Conservation (phyloP, 1,284 basidiomycete species). For the Marasmius sp. region DNA sequence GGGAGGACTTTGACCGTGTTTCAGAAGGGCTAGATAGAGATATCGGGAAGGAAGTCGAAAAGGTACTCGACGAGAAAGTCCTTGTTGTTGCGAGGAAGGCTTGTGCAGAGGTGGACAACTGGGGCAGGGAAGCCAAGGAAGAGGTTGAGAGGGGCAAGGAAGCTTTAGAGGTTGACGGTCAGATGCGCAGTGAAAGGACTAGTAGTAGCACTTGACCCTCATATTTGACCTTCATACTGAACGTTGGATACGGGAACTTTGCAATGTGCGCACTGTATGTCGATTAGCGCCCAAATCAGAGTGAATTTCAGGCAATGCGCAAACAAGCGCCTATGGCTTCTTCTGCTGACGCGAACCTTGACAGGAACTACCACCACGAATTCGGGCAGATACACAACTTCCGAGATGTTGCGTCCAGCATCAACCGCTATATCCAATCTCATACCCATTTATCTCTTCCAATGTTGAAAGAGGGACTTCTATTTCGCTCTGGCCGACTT, state of each 20-base stretch:
- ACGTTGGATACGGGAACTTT: too few species aligned
- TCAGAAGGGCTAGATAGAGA: slow-evolving; percentile 73
- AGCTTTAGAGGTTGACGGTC: slow-evolving; percentile 24
- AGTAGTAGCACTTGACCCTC: background rate
- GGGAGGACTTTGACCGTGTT: slow-evolving; percentile 71
- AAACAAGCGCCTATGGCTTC: background rate
- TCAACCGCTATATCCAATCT: slow-evolving; percentile 7
- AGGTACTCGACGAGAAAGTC: slow-evolving; percentile 47
- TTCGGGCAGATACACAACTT: slow-evolving; percentile 20
- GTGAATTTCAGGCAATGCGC: background rate
- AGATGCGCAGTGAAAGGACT: background rate
- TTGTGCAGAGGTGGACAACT: slow-evolving; percentile 43
- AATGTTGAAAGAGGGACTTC: slow-evolving; percentile 6
- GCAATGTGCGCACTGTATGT: background rate
- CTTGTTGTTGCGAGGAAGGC: slow-evolving; percentile 41
- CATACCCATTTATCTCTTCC: background rate
- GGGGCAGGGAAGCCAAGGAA: background rate
- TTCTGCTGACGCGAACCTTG: background rate
- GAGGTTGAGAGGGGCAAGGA: slow-evolving; percentile 47
- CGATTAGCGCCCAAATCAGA: background rate
- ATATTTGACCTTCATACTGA: too few species aligned
- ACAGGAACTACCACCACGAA: slow-evolving; percentile 7
- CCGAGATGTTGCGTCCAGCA: slow-evolving; percentile 18
- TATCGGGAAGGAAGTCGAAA: slow-evolving; percentile 49
- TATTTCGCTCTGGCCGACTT: slow-evolving; percentile 19